Conservation (phyloP, 768 basidiomycete species). For the Panaeolus cyanescens region DNA sequence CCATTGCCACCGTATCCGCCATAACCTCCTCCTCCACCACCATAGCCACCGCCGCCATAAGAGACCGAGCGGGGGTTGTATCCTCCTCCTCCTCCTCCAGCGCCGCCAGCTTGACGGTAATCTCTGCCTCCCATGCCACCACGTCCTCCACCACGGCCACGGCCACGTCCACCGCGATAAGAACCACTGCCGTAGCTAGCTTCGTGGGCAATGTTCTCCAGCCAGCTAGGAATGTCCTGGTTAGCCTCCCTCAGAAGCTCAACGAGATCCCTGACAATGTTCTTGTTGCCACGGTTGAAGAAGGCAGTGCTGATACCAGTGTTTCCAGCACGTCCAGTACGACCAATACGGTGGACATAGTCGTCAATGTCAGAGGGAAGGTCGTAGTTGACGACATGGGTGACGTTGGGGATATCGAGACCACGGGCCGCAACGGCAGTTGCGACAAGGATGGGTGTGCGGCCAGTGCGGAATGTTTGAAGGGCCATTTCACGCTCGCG, state of each 20-base stretch:
- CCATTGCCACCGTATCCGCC: background rate
- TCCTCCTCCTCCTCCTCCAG: slow-evolving; percentile 29
- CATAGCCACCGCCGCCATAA: slow-evolving; percentile 31
- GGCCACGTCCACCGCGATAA: slow-evolving; percentile 59
- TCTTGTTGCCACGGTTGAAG: slow-evolving; percentile 91
- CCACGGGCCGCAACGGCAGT: slow-evolving; percentile 99
- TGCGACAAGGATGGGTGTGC: slow-evolving; percentile 95
- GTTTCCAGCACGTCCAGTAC: slow-evolving; percentile 98
- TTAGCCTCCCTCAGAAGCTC: slow-evolving; percentile 96
- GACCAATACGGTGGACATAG: slow-evolving; percentile 97
- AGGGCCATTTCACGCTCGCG: slow-evolving; percentile 96
- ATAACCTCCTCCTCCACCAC: slow-evolving; percentile 7
- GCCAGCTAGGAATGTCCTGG: slow-evolving; percentile 91
- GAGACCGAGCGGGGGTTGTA: slow-evolving; percentile 4
- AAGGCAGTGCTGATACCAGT: slow-evolving; percentile 95
- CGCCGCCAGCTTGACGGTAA: slow-evolving; percentile 43
- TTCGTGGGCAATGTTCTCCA: slow-evolving; percentile 86
- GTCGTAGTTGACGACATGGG: slow-evolving; percentile 98
- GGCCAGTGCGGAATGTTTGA: slow-evolving; percentile 92
- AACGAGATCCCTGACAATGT: slow-evolving; percentile 88
- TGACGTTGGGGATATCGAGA: slow-evolving; percentile 98
- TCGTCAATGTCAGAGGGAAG: slow-evolving; percentile 98
- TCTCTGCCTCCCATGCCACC: slow-evolving; percentile 49
- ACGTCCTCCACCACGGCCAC: slow-evolving; percentile 56
- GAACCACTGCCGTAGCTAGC: slow-evolving; percentile 67